Percentiles rank a stretch among this genome's conserved stretches.
Evolutionary conservation across 345 rosid genomes (phyloP).

Genomic region (Linum lewisii): DNA sequence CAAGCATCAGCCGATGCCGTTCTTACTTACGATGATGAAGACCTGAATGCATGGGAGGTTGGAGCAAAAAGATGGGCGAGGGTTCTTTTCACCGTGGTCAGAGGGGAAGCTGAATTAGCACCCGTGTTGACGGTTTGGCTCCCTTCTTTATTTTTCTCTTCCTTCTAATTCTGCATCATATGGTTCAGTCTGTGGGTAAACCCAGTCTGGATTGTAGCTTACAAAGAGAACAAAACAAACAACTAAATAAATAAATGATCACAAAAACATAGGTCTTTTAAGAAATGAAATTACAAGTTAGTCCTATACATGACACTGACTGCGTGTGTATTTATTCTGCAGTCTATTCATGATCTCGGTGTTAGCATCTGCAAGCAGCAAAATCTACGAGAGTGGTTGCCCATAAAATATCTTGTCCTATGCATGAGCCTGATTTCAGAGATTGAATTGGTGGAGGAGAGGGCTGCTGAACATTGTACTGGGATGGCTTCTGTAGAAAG

Average conservation of each 20-base stretch:
- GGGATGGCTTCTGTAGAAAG: slow-evolving; percentile 22
- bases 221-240: background rate
- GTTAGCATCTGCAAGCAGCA: slow-evolving; percentile 34
- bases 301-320: background rate
- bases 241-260: too few species aligned
- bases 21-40: slow-evolving; percentile 63
- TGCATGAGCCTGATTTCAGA: slow-evolving; percentile 47
- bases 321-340: slow-evolving; percentile 16
- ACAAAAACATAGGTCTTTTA: background rate
- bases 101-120: slow-evolving; percentile 38
- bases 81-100: slow-evolving; percentile 45
- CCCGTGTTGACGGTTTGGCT: slow-evolving; percentile 50
- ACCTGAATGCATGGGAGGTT: slow-evolving; percentile 75
- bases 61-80: slow-evolving; percentile 82
- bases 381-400: slow-evolving; percentile 30
- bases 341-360: slow-evolving; percentile 51
- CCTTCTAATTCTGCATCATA: background rate
- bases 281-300: background rate
- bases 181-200: background rate
- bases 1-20: slow-evolving; percentile 19
- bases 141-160: slow-evolving; percentile 8
- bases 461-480: slow-evolving; percentile 25
- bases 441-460: slow-evolving; percentile 48
- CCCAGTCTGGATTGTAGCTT: background rate
- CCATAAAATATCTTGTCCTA: slow-evolving; percentile 58